Conservation (phyloP, 805 yeast genomes). For the Sugiyamaella mastotermitis region DNA sequence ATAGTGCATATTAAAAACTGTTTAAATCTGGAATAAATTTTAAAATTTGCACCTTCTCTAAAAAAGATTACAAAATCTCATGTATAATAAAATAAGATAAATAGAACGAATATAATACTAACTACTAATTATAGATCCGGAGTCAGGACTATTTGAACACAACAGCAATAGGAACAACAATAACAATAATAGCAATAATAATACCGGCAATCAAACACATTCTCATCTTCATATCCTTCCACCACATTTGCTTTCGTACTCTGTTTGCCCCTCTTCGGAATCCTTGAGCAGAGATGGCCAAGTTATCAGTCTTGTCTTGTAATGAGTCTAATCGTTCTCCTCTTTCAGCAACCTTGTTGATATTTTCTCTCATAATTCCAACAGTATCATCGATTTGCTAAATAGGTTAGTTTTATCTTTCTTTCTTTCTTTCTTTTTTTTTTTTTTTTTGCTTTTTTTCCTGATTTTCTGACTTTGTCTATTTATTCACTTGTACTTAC, state of each 20-base stretch:
- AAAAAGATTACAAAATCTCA: too few relatives aligned
- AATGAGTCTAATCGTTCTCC: conserved; percentile 91
- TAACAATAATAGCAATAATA: conserved; percentile 72
- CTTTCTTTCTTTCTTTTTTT: neutral
- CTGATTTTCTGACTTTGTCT: neutral
- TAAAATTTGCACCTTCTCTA: too few relatives aligned
- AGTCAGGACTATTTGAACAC: too few relatives aligned
- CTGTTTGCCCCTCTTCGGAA: conserved; percentile 96
- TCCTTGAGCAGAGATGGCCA: conserved; percentile 88
- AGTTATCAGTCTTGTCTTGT: conserved; percentile 87
- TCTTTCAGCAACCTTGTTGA: conserved; percentile 89
- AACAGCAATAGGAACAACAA: conserved; percentile 89
- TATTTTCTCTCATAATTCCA: conserved; percentile 95
- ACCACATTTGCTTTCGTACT: conserved; percentile 98
- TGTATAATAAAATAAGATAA: neutral
- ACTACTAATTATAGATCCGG: too few relatives aligned
- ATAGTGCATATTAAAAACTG: neutral
- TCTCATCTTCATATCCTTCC: conserved; percentile 96
- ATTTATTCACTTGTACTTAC: conserved; percentile 37
- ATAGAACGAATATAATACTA: neutral
- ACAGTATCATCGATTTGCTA: conserved; percentile 91
- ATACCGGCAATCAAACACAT: conserved; percentile 77
- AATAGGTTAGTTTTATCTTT: neutral
- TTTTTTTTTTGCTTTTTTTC: neutral
- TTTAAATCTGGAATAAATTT: too few relatives aligned